phyloP scores from a whole-genome alignment of 2,329 filamentous ascomycete species.

The Herpotrichia juniperi region DNA sequence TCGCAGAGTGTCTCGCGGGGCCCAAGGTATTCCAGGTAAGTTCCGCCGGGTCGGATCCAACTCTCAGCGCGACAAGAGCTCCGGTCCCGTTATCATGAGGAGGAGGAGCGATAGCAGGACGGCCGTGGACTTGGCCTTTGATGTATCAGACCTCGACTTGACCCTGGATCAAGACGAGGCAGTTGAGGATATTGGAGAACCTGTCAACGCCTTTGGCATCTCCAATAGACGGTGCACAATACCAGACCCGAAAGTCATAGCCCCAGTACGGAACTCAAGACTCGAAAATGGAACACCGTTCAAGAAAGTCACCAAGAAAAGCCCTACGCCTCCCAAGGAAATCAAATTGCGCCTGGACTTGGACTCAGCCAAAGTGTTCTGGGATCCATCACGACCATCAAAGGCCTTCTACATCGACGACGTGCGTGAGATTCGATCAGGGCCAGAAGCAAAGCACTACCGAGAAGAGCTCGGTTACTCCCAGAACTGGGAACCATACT shows the following conservation, averaged over 20 bases:
- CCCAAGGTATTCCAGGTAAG: constrained; percentile 70
- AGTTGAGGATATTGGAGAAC: constrained; percentile 52
- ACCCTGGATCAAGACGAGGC: constrained; percentile 64
- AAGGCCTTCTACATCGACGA: constrained; percentile 95
- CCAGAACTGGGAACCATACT: constrained; percentile 70
- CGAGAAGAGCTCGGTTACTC: constrained; percentile 80
- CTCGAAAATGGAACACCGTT: constrained; percentile 80
- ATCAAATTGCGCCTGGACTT: constrained; percentile 82
- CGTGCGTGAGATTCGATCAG: constrained; percentile 86
- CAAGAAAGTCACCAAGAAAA: constrained; percentile 80
- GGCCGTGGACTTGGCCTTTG: constrained; percentile 57
- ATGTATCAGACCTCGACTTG: constrained; percentile 57
- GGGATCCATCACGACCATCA: constrained; percentile 78
- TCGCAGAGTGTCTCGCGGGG: constrained; percentile 81
- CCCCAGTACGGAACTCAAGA: constrained; percentile 76
- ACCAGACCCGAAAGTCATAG: constrained; percentile 55
- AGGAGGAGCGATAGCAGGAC: constrained; percentile 89
- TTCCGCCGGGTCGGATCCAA: constrained; percentile 80
- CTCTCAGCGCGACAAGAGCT: constrained; percentile 79
- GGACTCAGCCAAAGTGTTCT: constrained; percentile 83
- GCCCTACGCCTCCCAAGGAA: constrained; percentile 69
- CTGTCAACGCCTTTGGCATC: constrained; percentile 51
- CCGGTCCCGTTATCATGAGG: constrained; percentile 86
- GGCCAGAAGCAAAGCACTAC: constrained; percentile 85
- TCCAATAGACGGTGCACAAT: constrained; percentile 37